Percentiles rank a stretch among this genome's conserved stretches.
phyloP scores from a whole-genome alignment of 768 basidiomycete species.

The Austroboletus eburneus region DNA sequence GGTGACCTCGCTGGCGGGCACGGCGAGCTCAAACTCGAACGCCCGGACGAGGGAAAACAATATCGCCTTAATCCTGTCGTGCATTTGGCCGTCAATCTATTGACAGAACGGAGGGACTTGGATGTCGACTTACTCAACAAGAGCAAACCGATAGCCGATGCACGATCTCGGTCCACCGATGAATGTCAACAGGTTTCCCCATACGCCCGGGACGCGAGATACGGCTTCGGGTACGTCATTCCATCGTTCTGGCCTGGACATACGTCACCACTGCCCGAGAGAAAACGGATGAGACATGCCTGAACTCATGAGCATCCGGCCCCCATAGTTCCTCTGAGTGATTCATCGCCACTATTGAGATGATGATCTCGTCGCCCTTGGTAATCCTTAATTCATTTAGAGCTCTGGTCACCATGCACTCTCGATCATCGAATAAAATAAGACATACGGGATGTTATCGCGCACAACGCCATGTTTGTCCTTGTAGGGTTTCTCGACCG shows the following conservation, averaged over 20 bases:
- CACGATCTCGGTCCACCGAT: slow-evolving; percentile 61
- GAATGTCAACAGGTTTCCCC: slow-evolving; percentile 58
- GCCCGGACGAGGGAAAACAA: slow-evolving; percentile 48
- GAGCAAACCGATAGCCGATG: slow-evolving; percentile 63
- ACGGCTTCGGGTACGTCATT: slow-evolving; percentile 40
- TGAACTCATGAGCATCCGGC: slow-evolving; percentile 58
- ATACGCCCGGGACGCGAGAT: slow-evolving; percentile 51
- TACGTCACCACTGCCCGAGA: neutral
- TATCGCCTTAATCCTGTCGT: slow-evolving; percentile 32
- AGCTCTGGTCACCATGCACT: neutral
- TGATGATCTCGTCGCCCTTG: slow-evolving; percentile 44
- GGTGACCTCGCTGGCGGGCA: slow-evolving; percentile 42
- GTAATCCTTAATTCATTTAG: slow-evolving; percentile 25
- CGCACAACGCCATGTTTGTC: slow-evolving; percentile 41
- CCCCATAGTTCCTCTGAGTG: slow-evolving; percentile 56
- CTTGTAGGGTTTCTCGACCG: slow-evolving; percentile 42
- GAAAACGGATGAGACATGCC: slow-evolving; percentile 29
- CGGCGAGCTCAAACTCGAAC: slow-evolving; percentile 51
- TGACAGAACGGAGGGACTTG: too few relatives aligned
- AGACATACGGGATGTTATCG: slow-evolving; percentile 35
- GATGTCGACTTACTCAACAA: slow-evolving; percentile 46
- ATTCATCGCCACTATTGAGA: slow-evolving; percentile 55
- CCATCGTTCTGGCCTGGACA: slow-evolving; percentile 63
- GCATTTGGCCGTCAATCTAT: neutral
- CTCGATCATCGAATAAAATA: neutral